These are phyloP conservation scores for Candida germanica DNA, from an alignment of 805 yeast genomes.

Conservation along the genomic window DNA sequence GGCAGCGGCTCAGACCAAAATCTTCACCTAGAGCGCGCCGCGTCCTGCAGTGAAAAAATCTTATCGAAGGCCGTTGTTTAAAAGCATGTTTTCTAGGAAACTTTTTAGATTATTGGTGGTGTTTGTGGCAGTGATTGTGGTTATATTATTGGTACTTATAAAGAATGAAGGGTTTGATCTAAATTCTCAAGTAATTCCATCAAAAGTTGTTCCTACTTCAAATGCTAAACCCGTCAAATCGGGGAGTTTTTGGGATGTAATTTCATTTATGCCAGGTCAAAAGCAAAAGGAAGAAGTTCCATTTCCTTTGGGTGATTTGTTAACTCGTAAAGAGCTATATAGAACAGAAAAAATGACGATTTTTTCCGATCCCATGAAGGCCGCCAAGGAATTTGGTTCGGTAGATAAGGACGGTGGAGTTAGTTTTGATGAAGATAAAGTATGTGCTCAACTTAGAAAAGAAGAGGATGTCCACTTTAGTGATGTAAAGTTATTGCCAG, in stretches of 20 bases:
- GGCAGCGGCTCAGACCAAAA: too few relatives aligned
- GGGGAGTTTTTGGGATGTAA: conserved; percentile 4
- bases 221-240: conserved; percentile 3
- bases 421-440: conserved; percentile 10
- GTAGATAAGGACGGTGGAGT: conserved; percentile 4
- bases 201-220: conserved; percentile 5
- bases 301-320: conserved; percentile 11
- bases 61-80: neutral
- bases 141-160: conserved; percentile 3
- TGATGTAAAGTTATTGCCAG: conserved; percentile 15
- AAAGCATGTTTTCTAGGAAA: conserved; percentile 11
- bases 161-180: conserved; percentile 4
- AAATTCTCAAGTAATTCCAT: conserved; percentile 1
- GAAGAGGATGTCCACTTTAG: conserved; percentile 15
- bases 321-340: conserved; percentile 7
- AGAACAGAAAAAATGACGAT: conserved; percentile 9
- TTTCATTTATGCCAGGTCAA: conserved; percentile 1
- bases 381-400: neutral
- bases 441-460: conserved; percentile 15
- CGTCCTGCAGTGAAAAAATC: too few relatives aligned
- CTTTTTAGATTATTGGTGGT: conserved; percentile 11
- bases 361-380: conserved; percentile 18
- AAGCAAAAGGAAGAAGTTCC: neutral
- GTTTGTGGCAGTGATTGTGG: conserved; percentile 7
- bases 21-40: too few relatives aligned